Base-by-base conservation (phyloP, 1,284 basidiomycete species). In the Ustilago lituana region DNA sequence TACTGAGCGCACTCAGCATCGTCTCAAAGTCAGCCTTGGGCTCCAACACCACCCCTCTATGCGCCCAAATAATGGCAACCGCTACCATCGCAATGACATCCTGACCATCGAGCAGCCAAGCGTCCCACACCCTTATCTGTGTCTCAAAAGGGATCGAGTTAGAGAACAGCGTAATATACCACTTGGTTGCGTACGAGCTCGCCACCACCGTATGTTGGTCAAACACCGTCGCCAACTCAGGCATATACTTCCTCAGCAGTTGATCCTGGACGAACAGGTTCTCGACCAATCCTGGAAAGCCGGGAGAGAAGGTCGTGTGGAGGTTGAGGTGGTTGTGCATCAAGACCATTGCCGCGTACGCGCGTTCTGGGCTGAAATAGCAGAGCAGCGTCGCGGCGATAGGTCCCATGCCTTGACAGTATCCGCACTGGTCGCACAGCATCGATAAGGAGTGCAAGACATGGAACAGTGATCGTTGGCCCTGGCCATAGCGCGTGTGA, bases 321-420 rank as follows among this genome's bases (percentile, higher is more conserved):
- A 98, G 89, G 32, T 86, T 86, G 83, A 96, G 97, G 82, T 92
- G 89, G 83, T 76, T 69, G 56, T 79, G 79, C 29, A 98, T 84
- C 31, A 89, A 88, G 27, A 92, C 89, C 57, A 98, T 87, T 19
- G 89, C 86, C 2, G 90, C 88, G 79, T 95, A 98, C 3, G 90
- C 91, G 61, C 89, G 89, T 84, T 86, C 78, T 3, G 68, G 63
- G 45, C 52, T 49, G 19, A 93, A 91, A 83, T 98, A 98, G 83
- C 91, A 94, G 14, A 98, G 86, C 26, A 99, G 86, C 1, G 94
- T 96, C 0, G 94, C 93, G 0, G 94, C 94, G 50, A 98, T 92
- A 6, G 94, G 92, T 0, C 96, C 95, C 95, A 99, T 99, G 47
- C 96, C 95, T 84, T 99, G 96, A 55, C 95, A 95, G 82, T 99